Evolutionary conservation across 768 basidiomycete genomes (phyloP), one percentile per base, ranked within the genome.

Genomic region (Amanita pallidorosea): DNA sequence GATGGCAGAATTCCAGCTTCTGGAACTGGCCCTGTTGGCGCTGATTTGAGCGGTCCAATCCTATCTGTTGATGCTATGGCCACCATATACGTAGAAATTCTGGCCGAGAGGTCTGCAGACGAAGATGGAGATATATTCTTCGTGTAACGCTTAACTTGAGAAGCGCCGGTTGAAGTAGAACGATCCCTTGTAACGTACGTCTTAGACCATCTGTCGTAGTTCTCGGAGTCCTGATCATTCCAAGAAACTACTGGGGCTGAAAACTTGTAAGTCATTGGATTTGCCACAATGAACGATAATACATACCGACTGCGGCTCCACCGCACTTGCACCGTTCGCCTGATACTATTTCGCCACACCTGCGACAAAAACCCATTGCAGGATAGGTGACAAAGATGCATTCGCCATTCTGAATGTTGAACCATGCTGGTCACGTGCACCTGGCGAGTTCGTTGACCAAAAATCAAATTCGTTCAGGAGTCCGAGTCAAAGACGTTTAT

Each of bases 281-380:
- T 27, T 44, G 17, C n/a, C 5, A 23, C 13, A 43, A 38, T 20
- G 6, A 25, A 8, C 29, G n/a, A 4, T 17, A 37, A 48, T 47
- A 72, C 88, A 59, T 61, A 90, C 88, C 88, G 49, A 87, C 88
- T 49, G 85, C 69, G 15, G 72, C 69, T 49, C 89, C 89, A 56
- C 89, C 88, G 64, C 88, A 92, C 65, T 77, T 83, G 65, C 87
- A 90, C 47, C 83, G 83, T 38, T 69, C 65, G 45, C 79, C 79
- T 33, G 71, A 61, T 29, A 90, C 87, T 53, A 92, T 88, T 55
- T 90, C 85, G 52, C 88, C 89, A 60, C 88, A 92, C 62, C 86
- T 74, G 53, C 85, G 76, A 69, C 89, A 92, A 60, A 91, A 91
- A 20, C 84, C 85, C 88, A 91, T 91, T 20, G 47, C 34, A 36